A percentile compares a stretch with the other conserved stretches of the same genome.
Conservation (phyloP, 2,329 filamentous ascomycete genomes). For the Penicillium sp. region DNA sequence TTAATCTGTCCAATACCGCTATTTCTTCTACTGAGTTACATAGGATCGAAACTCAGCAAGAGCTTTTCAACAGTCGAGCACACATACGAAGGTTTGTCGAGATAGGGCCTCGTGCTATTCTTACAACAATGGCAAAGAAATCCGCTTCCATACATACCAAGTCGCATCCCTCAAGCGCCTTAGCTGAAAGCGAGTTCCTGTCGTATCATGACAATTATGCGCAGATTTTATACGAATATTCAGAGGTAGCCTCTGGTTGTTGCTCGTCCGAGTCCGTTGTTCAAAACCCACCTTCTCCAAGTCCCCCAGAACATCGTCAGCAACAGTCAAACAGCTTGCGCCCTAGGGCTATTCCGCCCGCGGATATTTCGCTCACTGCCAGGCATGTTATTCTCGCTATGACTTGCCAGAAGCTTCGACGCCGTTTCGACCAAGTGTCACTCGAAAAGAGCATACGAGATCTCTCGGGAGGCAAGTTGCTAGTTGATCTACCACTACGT, state of each 20-base stretch:
- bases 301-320: neutral
- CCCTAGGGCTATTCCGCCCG: neutral
- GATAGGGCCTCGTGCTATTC: slow-evolving; percentile 43
- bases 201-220: slow-evolving; percentile 23
- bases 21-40: slow-evolving; percentile 5
- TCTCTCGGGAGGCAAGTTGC: slow-evolving; percentile 28
- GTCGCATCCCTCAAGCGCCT: slow-evolving; percentile 26
- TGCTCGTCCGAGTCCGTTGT: neutral
- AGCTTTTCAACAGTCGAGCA: slow-evolving; percentile 31
- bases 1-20: neutral
- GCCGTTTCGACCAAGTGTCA: slow-evolving; percentile 23
- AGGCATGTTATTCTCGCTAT: slow-evolving; percentile 23
- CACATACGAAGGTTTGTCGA: slow-evolving; percentile 43
- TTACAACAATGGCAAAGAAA: slow-evolving; percentile 45
- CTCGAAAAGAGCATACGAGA: slow-evolving; percentile 39
- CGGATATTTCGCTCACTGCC: slow-evolving; percentile 16
- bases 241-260: neutral
- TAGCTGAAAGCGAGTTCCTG: slow-evolving; percentile 32
- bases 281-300: neutral
- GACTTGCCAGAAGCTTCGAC: slow-evolving; percentile 25
- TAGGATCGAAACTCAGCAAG: slow-evolving; percentile 48
- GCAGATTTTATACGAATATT: slow-evolving; percentile 22
- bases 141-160: slow-evolving; percentile 34
- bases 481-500: neutral
- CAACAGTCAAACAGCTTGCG: neutral